These are phyloP conservation scores for Ceratobasidium sp. DNA, from an alignment of 1,284 basidiomycete species.

Conservation along the genomic window DNA sequence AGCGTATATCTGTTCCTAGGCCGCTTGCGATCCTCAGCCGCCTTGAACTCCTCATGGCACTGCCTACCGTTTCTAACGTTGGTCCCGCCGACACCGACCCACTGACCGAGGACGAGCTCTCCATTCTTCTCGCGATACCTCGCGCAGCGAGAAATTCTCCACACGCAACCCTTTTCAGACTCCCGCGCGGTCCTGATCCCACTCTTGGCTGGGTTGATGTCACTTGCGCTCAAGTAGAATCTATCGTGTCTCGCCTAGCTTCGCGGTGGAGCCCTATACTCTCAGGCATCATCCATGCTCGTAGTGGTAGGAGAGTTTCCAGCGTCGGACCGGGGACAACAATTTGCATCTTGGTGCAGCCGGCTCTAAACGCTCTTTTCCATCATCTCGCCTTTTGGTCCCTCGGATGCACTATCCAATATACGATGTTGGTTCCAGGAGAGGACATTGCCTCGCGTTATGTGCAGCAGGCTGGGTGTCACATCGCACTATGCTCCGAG, in stretches of 20 bases:
- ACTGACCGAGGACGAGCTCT: slow-evolving; percentile 17
- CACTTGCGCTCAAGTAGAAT: not conserved
- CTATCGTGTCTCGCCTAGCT: slow-evolving; percentile 4
- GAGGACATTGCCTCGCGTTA: not conserved
- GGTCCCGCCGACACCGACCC: slow-evolving; percentile 3
- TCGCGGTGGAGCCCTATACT: not conserved
- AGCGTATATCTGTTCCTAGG: too few species aligned
- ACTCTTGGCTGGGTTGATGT: slow-evolving; percentile 6
- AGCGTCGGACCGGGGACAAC: slow-evolving; percentile 13
- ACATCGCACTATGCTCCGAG: not conserved
- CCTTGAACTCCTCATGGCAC: too few species aligned
- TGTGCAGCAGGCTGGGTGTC: slow-evolving; percentile 14
- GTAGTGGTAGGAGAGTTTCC: not conserved
- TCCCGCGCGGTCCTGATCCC: not conserved
- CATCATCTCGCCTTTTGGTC: slow-evolving; percentile 27
- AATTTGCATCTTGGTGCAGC: slow-evolving; percentile 6
- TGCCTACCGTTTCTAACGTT: too few species aligned
- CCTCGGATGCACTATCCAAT: slow-evolving; percentile 20
- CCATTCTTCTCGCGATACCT: slow-evolving; percentile 5
- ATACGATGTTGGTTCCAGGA: not conserved
- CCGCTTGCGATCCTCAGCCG: too few species aligned
- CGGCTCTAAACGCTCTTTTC: slow-evolving; percentile 8
- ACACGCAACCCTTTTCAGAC: slow-evolving; percentile 1
- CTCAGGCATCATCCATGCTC: not conserved
- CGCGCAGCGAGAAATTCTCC: not conserved